phyloP scores from a whole-genome alignment of 1,139 yeast genomes.

The Saccharomyces uvarum region DNA sequence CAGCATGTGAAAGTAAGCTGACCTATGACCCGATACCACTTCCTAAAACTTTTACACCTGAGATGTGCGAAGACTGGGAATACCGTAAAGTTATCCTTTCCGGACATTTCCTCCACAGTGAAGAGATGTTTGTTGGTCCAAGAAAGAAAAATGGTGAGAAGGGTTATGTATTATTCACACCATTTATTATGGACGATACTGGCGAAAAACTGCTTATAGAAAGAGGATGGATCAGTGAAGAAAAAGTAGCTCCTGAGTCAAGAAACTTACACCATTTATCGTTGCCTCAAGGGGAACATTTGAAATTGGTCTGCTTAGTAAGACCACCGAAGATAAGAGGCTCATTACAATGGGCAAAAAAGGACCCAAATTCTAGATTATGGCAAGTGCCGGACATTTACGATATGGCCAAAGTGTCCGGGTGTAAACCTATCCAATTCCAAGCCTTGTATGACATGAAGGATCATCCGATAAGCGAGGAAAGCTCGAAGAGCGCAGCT shows the following conservation, averaged over 20 bases:
- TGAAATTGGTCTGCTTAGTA: constrained; percentile 65
- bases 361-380: constrained; percentile 51
- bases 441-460: constrained; percentile 64
- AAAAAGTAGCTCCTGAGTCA: constrained; percentile 55
- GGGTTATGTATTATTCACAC: constrained; percentile 78
- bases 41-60: constrained; percentile 48
- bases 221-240: constrained; percentile 87
- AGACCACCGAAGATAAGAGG: constrained; percentile 67
- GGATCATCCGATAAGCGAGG: constrained; percentile 39
- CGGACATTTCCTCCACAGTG: constrained; percentile 75
- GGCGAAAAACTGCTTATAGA: constrained; percentile 67
- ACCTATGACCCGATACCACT: constrained; percentile 65
- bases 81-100: constrained; percentile 65
- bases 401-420: constrained; percentile 59
- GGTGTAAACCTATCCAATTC: constrained; percentile 64
- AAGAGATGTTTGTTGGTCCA: constrained; percentile 92
- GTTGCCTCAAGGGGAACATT: constrained; percentile 59
- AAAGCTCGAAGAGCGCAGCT: neutral
- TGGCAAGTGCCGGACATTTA: constrained; percentile 70
- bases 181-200: constrained; percentile 69
- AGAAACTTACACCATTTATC: constrained; percentile 62
- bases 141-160: constrained; percentile 64
- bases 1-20: constrained; percentile 73
- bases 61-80: constrained; percentile 55
- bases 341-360: constrained; percentile 67